Percentiles rank a stretch among this genome's conserved stretches.
phyloP scores from a whole-genome alignment of 2,329 filamentous ascomycete genomes.

The Ophiocordyceps camponoti-floridani region DNA sequence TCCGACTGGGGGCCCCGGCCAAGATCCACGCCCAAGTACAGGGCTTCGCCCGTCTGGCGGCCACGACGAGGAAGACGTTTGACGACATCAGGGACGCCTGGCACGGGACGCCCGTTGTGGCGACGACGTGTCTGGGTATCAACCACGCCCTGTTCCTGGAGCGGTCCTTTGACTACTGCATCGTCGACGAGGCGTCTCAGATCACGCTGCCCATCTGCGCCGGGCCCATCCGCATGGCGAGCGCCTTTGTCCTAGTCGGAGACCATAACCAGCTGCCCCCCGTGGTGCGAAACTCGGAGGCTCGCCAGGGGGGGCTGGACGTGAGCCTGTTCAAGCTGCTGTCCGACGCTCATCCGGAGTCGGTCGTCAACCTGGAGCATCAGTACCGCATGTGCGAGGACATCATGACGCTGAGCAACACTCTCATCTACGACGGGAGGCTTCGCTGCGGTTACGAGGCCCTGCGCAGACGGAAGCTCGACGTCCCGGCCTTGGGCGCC shows the following conservation, averaged over 20 bases:
- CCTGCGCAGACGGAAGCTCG: slow-evolving; percentile 51
- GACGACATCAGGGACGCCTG: slow-evolving; percentile 73
- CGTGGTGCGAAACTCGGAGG: slow-evolving; percentile 81
- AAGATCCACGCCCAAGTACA: slow-evolving; percentile 83
- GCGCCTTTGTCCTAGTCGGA: slow-evolving; percentile 84
- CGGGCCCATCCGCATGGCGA: slow-evolving; percentile 82
- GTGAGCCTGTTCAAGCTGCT: slow-evolving; percentile 87
- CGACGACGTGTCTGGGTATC: slow-evolving; percentile 85
- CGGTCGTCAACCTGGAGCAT: slow-evolving; percentile 81
- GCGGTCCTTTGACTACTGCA: slow-evolving; percentile 90
- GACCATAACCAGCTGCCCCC: slow-evolving; percentile 95
- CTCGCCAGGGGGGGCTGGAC: slow-evolving; percentile 71
- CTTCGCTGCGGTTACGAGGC: slow-evolving; percentile 74
- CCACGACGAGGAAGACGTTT: slow-evolving; percentile 54
- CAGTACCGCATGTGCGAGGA: slow-evolving; percentile 98
- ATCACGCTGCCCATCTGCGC: slow-evolving; percentile 92
- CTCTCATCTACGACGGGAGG: slow-evolving; percentile 77
- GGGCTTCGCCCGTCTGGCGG: slow-evolving; percentile 65
- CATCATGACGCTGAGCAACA: slow-evolving; percentile 87
- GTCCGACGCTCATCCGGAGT: slow-evolving; percentile 71
- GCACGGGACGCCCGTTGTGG: slow-evolving; percentile 75
- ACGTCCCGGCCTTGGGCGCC: slow-evolving; percentile 46
- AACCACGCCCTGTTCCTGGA: slow-evolving; percentile 78
- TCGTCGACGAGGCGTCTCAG: slow-evolving; percentile 94
- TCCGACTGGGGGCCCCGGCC: slow-evolving; percentile 69